These are phyloP conservation scores for Russula ochroleuca DNA, from an alignment of 768 basidiomycete genomes.

Conservation along the genomic window DNA sequence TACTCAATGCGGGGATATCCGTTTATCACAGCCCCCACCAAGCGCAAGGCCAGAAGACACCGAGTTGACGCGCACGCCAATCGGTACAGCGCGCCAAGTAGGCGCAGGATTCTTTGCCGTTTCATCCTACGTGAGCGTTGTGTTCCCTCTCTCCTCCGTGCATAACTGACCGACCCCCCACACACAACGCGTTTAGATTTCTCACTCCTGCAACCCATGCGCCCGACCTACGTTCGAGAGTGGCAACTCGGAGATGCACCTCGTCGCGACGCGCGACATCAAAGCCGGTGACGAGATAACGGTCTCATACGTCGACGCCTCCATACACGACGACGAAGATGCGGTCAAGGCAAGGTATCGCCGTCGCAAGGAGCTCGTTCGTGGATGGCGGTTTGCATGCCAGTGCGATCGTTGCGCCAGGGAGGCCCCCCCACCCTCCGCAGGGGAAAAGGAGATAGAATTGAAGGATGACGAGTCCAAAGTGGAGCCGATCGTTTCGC, in stretches of 20 bases:
- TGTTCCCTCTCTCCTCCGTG: neutral
- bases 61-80: constrained; percentile 72
- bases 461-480: constrained; percentile 50
- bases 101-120: constrained; percentile 72
- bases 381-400: constrained; percentile 82
- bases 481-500: constrained; percentile 38
- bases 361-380: constrained; percentile 66
- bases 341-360: constrained; percentile 53
- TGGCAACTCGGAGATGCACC: constrained; percentile 65
- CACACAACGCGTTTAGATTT: constrained; percentile 38
- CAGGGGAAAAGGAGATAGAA: constrained; percentile 30
- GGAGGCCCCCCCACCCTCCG: constrained; percentile 41
- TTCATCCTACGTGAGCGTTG: constrained; percentile 61
- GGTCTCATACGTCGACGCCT: constrained; percentile 70
- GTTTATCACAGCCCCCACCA: constrained; percentile 46
- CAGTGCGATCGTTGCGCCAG: constrained; percentile 58
- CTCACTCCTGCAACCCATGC: constrained; percentile 71
- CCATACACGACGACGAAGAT: constrained; percentile 51
- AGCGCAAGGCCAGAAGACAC: constrained; percentile 59
- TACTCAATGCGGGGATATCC: neutral
- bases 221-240: constrained; percentile 59
- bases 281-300: constrained; percentile 74
- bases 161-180: too few relatives aligned
- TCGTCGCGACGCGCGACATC: constrained; percentile 61
- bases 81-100: constrained; percentile 70